These are phyloP conservation scores for Pelagomonas calceolata DNA, from an alignment of 108 stramenopile genomes.

Conservation along the genomic window DNA sequence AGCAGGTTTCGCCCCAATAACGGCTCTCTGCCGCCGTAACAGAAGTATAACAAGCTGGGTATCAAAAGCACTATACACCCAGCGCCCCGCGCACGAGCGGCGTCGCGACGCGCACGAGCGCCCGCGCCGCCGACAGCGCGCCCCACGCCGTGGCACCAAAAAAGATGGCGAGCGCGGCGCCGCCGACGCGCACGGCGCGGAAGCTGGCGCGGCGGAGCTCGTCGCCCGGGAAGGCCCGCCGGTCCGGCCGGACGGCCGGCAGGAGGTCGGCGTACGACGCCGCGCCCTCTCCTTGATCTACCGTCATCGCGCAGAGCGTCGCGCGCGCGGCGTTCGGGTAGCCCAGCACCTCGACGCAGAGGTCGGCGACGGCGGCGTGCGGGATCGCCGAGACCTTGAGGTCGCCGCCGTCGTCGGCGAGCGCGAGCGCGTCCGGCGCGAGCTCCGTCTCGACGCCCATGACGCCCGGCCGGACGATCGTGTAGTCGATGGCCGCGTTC, in stretches of 20 bases:
- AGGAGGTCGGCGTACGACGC: constrained; percentile 39
- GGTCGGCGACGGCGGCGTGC: constrained; percentile 44
- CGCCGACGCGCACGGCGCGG: not conserved
- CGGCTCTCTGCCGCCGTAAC: no score
- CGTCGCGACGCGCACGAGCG: no score
- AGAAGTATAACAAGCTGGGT: no score
- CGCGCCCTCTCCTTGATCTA: constrained; percentile 22
- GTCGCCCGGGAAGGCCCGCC: constrained; percentile 29
- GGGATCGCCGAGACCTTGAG: constrained; percentile 43
- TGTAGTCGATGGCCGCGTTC: constrained; percentile 42
- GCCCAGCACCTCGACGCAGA: constrained; percentile 34
- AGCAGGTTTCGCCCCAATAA: no score
- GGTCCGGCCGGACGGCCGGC: constrained; percentile 37
- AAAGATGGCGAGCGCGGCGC: not conserved
- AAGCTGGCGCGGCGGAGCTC: constrained; percentile 1
- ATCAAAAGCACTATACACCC: no score
- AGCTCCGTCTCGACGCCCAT: constrained; percentile 20
- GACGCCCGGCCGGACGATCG: constrained; percentile 57
- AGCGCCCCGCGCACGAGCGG: no score
- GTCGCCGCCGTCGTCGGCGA: constrained; percentile 55
- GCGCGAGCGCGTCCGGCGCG: constrained; percentile 24
- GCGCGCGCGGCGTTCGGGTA: constrained; percentile 35
- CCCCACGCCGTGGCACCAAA: no score
- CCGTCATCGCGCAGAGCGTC: constrained; percentile 53
- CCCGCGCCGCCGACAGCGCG: no score